Evolutionary conservation across 148 eudicot species (phyloP).

Genomic region (Vaccinium macrocarpon): DNA sequence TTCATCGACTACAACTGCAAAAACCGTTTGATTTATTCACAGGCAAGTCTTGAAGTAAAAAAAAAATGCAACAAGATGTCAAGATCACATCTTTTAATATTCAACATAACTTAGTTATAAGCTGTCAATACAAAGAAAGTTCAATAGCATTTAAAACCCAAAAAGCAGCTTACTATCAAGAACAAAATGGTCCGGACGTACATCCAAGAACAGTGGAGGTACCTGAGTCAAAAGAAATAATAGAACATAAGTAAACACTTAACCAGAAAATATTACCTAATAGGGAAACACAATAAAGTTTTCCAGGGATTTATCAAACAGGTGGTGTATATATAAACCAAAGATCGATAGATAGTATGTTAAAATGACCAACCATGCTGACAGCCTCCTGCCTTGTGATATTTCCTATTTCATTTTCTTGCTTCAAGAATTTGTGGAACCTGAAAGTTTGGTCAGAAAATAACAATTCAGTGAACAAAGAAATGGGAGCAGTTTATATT

Average conservation of each 20-base stretch:
- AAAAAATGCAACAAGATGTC: neutral
- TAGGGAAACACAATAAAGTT: neutral
- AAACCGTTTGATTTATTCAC: neutral
- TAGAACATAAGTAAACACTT: neutral
- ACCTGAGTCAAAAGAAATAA: constrained; percentile 48
- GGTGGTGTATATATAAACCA: neutral
- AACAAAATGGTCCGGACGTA: constrained; percentile 79
- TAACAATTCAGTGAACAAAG: neutral
- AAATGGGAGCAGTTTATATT: neutral
- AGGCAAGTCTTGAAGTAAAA: neutral
- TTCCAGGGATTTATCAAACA: neutral
- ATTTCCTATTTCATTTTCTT: constrained; percentile 94
- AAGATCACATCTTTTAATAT: neutral
- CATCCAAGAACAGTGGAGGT: constrained; percentile 92
- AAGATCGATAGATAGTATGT: neutral
- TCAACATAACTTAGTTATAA: neutral
- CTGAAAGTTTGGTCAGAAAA: constrained; percentile 34
- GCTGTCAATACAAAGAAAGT: neutral
- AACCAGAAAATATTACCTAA: neutral
- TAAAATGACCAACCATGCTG: constrained; percentile 74
- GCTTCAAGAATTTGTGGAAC: constrained; percentile 97
- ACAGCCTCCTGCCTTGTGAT: constrained; percentile 99
- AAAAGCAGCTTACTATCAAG: constrained; percentile 81
- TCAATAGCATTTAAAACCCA: neutral
- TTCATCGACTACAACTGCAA: neutral